phyloP scores from a whole-genome alignment of 176 grass and related monocot species.

The Aegilops umbellulata region DNA sequence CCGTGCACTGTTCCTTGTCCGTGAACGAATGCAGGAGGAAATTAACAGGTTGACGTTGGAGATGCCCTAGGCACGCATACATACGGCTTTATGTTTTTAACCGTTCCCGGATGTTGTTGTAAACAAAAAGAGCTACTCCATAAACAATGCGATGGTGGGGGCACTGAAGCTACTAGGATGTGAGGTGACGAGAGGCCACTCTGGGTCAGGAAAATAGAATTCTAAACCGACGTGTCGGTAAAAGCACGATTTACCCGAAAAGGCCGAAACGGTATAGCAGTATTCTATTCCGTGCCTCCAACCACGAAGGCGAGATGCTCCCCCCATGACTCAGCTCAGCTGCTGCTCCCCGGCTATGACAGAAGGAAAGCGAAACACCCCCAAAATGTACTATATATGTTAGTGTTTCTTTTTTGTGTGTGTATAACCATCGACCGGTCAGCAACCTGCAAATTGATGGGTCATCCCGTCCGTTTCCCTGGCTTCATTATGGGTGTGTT shows the following conservation, averaged over 20 bases:
- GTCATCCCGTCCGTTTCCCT: not conserved
- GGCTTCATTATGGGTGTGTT: too few relatives aligned
- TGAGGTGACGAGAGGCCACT: not conserved
- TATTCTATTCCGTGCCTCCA: not conserved
- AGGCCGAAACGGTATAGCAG: not conserved
- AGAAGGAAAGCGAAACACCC: not conserved
- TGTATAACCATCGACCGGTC: not conserved
- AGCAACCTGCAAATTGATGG: constrained; percentile 9
- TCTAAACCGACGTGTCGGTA: constrained; percentile 45
- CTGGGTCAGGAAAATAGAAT: not conserved
- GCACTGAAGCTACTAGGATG: not conserved
- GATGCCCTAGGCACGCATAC: too few relatives aligned
- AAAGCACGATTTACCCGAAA: constrained; percentile 19
- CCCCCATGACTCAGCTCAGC: not conserved
- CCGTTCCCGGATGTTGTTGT: not conserved
- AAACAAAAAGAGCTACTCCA: too few relatives aligned
- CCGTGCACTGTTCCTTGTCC: too few relatives aligned
- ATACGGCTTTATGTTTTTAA: not conserved
- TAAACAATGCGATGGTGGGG: not conserved
- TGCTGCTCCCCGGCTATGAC: not conserved
- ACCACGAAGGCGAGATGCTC: not conserved
- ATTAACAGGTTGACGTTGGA: too few relatives aligned
- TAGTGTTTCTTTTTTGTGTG: too few relatives aligned
- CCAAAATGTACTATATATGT: not conserved
- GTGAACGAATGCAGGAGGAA: too few relatives aligned